These are phyloP conservation scores for Baorangia bicolor DNA, from an alignment of 768 basidiomycete genomes.

Conservation along the genomic window DNA sequence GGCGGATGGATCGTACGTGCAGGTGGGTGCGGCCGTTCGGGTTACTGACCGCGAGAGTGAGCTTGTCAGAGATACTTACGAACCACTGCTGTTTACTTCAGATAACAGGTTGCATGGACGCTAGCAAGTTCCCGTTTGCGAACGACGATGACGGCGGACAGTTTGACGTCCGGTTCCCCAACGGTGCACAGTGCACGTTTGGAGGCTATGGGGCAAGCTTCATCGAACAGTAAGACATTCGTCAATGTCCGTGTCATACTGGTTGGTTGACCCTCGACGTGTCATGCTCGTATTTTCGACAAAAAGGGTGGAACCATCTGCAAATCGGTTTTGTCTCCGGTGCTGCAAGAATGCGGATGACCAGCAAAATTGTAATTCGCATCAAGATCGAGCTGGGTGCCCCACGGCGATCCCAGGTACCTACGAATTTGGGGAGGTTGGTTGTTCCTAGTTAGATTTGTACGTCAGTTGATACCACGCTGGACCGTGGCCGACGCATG, in stretches of 20 bases:
- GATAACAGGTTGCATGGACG: conserved; percentile 42
- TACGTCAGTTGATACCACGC: conserved; percentile 6
- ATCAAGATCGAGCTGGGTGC: conserved; percentile 46
- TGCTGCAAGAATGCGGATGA: conserved; percentile 44
- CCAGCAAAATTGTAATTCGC: conserved; percentile 51
- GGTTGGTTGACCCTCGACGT: not conserved
- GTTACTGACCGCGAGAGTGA: not conserved
- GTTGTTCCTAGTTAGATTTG: conserved; percentile 32
- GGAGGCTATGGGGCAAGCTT: conserved; percentile 53
- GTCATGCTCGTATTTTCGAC: not conserved
- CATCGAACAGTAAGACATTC: conserved; percentile 43
- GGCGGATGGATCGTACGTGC: conserved; percentile 39
- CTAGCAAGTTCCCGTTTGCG: conserved; percentile 31
- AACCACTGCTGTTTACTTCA: conserved; percentile 2
- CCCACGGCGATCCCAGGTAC: conserved; percentile 42
- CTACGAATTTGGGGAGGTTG: conserved; percentile 43
- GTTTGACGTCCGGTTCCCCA: conserved; percentile 49
- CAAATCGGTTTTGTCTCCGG: conserved; percentile 47
- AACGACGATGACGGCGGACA: conserved; percentile 46
- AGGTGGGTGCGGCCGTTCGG: conserved; percentile 24
- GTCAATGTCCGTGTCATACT: not conserved
- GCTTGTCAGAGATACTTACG: not conserved
- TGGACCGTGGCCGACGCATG: conserved; percentile 11
- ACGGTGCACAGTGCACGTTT: conserved; percentile 53
- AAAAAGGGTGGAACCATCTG: conserved; percentile 44